A percentile compares a stretch with the other conserved stretches of the same genome.
phyloP scores from a whole-genome alignment of 805 yeast species.

The Starmerella floricola region DNA sequence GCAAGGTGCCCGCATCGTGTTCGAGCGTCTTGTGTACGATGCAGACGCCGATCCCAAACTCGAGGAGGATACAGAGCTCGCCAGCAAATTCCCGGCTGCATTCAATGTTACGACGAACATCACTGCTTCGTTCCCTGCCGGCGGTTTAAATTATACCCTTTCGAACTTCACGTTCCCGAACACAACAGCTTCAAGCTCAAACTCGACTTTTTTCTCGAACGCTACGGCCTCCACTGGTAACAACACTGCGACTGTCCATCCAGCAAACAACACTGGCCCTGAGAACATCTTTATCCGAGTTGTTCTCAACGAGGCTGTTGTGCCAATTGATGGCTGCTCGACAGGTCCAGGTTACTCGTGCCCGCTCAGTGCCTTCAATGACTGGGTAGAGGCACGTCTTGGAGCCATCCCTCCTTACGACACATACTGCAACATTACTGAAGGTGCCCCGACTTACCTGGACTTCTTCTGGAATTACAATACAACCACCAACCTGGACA shows the following conservation, averaged over 20 bases:
- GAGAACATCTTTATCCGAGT: conserved; percentile 36
- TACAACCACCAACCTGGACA: conserved; percentile 16
- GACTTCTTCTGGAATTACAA: conserved; percentile 25
- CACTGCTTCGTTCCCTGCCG: conserved; percentile 14
- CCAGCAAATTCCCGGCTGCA: conserved; percentile 18
- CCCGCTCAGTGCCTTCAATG: conserved; percentile 25
- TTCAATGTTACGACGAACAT: conserved; percentile 17
- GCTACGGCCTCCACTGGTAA: too few relatives aligned
- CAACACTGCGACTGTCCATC: too few relatives aligned
- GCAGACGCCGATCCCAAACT: conserved; percentile 22
- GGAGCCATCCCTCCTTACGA: conserved; percentile 10
- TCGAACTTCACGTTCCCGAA: not conserved
- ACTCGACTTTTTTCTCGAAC: not conserved
- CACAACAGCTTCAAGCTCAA: conserved; percentile 2
- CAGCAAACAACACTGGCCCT: not conserved
- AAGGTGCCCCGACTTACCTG: conserved; percentile 19
- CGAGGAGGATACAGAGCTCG: conserved; percentile 4
- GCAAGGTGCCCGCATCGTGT: conserved; percentile 25
- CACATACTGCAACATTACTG: conserved; percentile 14
- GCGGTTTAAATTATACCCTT: not conserved
- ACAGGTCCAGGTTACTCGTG: conserved; percentile 43
- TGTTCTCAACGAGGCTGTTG: conserved; percentile 42
- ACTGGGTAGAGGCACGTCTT: conserved; percentile 12
- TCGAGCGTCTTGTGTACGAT: conserved; percentile 34
- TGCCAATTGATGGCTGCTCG: conserved; percentile 38